Evolutionary conservation across 1,139 yeast genomes (phyloP).

Genomic region (Chernovozyma aurita): DNA sequence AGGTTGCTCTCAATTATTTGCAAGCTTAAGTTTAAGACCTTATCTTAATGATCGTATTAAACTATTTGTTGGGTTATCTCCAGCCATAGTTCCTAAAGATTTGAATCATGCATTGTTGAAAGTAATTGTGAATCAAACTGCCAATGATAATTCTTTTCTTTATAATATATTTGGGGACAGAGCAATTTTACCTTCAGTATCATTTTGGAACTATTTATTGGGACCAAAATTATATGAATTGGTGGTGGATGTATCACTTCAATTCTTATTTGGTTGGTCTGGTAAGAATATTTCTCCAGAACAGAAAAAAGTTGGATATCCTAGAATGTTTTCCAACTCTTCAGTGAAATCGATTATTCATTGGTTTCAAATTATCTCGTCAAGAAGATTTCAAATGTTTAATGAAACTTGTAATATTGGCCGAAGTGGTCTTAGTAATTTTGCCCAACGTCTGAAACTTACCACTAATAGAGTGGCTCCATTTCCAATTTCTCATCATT

Average conservation of each 20-base stretch:
- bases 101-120: constrained; percentile 34
- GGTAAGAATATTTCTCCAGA: constrained; percentile 26
- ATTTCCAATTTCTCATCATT: constrained; percentile 43
- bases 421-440: constrained; percentile 18
- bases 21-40: constrained; percentile 38
- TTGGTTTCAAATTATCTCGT: constrained; percentile 45
- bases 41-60: constrained; percentile 28
- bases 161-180: constrained; percentile 38
- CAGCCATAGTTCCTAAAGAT: constrained; percentile 42
- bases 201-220: constrained; percentile 40
- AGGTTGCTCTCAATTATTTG: constrained; percentile 44
- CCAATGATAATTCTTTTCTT: constrained; percentile 28
- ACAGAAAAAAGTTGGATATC: constrained; percentile 41
- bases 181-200: constrained; percentile 42
- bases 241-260: constrained; percentile 35
- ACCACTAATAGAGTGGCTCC: constrained; percentile 53
- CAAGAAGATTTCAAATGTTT: constrained; percentile 43
- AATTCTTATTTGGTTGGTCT: constrained; percentile 39
- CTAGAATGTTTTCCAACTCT: constrained; percentile 45
- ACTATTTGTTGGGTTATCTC: constrained; percentile 40
- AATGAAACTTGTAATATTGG: constrained; percentile 36
- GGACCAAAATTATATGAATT: constrained; percentile 31
- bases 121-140: constrained; percentile 33
- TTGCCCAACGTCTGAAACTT: constrained; percentile 17
- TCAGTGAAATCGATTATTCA: constrained; percentile 43